phyloP scores from a whole-genome alignment of 2,329 filamentous ascomycete species.

The Decorospora gaudefroyi region DNA sequence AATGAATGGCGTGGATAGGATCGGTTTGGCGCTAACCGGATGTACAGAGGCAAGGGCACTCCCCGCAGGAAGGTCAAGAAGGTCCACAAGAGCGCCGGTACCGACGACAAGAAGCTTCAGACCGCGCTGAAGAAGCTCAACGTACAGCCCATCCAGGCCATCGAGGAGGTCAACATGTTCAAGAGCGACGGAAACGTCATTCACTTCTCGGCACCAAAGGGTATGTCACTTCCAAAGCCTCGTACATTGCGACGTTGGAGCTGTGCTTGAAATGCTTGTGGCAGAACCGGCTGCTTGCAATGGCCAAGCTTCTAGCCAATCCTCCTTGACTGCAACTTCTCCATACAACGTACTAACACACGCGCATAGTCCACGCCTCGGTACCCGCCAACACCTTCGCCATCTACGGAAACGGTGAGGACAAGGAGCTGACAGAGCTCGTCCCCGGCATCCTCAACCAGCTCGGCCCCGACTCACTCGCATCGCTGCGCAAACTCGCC shows the following conservation, averaged over 20 bases:
- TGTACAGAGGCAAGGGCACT: constrained; percentile 87
- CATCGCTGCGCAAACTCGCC: constrained; percentile 95
- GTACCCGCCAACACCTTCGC: constrained; percentile 99
- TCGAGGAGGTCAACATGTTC: constrained; percentile 99
- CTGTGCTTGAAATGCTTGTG: background rate
- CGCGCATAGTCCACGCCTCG: constrained; percentile 80
- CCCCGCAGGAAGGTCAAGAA: constrained; percentile 98
- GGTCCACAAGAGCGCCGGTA: constrained; percentile 86
- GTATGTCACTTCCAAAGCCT: constrained; percentile 58
- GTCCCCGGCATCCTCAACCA: constrained; percentile 99
- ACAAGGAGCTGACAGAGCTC: constrained; percentile 99
- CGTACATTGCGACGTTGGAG: background rate
- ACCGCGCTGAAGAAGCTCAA: constrained; percentile 98
- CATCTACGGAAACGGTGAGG: constrained; percentile 98
- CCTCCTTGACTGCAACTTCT: background rate
- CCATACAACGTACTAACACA: constrained; percentile 15
- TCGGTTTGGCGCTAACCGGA: constrained; percentile 32
- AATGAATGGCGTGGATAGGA: background rate
- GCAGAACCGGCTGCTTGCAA: background rate
- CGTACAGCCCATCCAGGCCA: constrained; percentile 98
- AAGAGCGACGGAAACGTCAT: constrained; percentile 99
- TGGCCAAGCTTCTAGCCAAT: background rate
- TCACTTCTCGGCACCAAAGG: constrained; percentile 97
- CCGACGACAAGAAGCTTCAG: constrained; percentile 99
- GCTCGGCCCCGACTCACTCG: constrained; percentile 96